A percentile compares a stretch with the other conserved stretches of the same genome.
These are phyloP conservation scores for Dalbergia cultrata DNA, from an alignment of 306 rosid genomes.

Conservation along the genomic window DNA sequence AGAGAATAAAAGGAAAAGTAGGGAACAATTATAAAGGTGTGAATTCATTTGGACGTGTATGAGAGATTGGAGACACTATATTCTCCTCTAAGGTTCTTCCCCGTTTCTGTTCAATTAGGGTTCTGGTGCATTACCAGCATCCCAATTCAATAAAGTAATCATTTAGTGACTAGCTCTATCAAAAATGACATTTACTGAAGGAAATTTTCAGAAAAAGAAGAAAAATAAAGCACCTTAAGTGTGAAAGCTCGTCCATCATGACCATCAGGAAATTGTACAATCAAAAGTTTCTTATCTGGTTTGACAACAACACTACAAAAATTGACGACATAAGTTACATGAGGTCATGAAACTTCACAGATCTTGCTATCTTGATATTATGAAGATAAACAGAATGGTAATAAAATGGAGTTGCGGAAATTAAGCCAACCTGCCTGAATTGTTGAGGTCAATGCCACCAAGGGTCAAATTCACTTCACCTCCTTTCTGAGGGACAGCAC, in stretches of 20 bases:
- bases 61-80: too few species aligned
- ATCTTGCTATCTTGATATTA: slow-evolving; percentile 19
- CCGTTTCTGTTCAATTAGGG: too few species aligned
- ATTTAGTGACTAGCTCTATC: too few species aligned
- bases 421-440: slow-evolving; percentile 99
- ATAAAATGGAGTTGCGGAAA: slow-evolving; percentile 42
- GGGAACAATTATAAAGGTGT: too few species aligned
- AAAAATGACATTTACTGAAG: not conserved
- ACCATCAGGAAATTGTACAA: slow-evolving; percentile 91
- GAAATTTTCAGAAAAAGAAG: slow-evolving; percentile 2
- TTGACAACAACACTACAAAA: slow-evolving; percentile 87
- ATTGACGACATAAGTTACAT: slow-evolving; percentile 40
- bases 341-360: slow-evolving; percentile 49
- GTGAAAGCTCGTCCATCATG: slow-evolving; percentile 97
- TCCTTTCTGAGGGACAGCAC: slow-evolving; percentile 76
- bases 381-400: slow-evolving; percentile 34
- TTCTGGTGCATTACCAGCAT: too few species aligned
- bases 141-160: too few species aligned
- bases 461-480: slow-evolving; percentile 95
- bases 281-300: slow-evolving; percentile 95
- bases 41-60: too few species aligned
- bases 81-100: too few species aligned
- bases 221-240: slow-evolving; percentile 75
- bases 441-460: slow-evolving; percentile 99
- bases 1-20: too few species aligned